phyloP scores from a whole-genome alignment of 345 rosid species.

The Aquilaria yunnanensis region DNA sequence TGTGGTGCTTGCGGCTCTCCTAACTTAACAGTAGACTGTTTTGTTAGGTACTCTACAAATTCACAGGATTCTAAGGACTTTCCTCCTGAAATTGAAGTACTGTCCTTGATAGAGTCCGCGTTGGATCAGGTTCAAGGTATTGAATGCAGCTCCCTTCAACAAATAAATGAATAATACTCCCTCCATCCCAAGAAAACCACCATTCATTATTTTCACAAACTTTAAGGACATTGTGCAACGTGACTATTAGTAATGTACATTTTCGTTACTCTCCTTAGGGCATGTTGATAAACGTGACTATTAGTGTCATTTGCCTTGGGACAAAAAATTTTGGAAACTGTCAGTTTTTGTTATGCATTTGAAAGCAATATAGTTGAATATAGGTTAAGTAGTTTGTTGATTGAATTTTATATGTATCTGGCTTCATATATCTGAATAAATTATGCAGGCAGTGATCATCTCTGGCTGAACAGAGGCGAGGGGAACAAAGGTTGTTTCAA shows the following conservation, averaged over 20 bases:
- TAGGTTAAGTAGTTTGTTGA: neutral
- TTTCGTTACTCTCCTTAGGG: neutral
- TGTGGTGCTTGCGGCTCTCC: slow-evolving; percentile 12
- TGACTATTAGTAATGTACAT: neutral
- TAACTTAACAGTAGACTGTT: slow-evolving; percentile 41
- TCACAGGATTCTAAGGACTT: slow-evolving; percentile 31
- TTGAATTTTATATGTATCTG: neutral
- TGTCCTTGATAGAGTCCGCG: slow-evolving; percentile 42
- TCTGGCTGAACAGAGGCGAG: slow-evolving; percentile 61
- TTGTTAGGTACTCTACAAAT: slow-evolving; percentile 46
- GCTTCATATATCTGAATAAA: slow-evolving; percentile 3
- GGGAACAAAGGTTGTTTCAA: slow-evolving; percentile 31
- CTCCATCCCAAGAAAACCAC: no score
- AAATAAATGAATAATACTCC: no score
- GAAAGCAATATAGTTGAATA: no score
- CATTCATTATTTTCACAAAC: no score
- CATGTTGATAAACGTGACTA: neutral
- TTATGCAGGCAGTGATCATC: slow-evolving; percentile 54
- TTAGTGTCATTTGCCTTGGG: no score
- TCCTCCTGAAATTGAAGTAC: slow-evolving; percentile 26
- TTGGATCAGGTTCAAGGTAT: slow-evolving; percentile 55
- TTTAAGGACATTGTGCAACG: no score
- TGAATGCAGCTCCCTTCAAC: neutral
- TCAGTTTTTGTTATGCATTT: no score
- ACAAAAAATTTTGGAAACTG: no score